Evolutionary conservation across 257 asterid species (phyloP), one percentile per base, ranked within the genome.

Genomic region (Petunia axillaris): DNA sequence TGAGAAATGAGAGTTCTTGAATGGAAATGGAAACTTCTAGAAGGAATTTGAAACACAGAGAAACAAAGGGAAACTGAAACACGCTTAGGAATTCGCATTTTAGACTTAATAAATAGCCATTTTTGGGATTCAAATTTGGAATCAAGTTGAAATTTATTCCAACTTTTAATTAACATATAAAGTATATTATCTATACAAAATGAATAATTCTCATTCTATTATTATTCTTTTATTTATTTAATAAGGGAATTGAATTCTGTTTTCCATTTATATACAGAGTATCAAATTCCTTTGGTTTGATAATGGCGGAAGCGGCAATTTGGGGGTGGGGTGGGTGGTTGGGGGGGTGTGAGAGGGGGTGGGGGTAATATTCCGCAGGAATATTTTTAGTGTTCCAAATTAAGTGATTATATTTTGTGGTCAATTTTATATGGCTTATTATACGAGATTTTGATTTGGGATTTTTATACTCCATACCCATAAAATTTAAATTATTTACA

Each of bases 41-140:
- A 79, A 76, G 25, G 25, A 25, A 25, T 25, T 25, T 25, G 25
- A 25, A 81, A 83, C 4, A 87, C 64, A 6, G 90, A 87, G 35
- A 88, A 82, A 63, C 88, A 89, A 67, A 86, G 76, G 2, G 94
- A 83, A 64, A 91, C 79, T n/a, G 94, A 88, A 64, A 25, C 25
- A 64, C 85, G 91, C 86, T 77, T 91, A 46, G 92, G 88, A 59
- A 91, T 68, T 81, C 92, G 96, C 97, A 93, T 93, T 89, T 58
- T 88, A 52, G 77, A 41, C 3, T 83, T 91, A 91, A 77, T 90
- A 91, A 77, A 91, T 89, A 89, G 80, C 81, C 93, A 89, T 91
- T 78, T 80, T 43, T 59, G 65, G 90, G 82, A 83, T 85, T 81
- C 53, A 2, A 40, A 67, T 39, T 50, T 66, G 40, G 79, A 73